Evolutionary conservation across 805 yeast genomes (phyloP).

Genomic region (Pichia rugopelliculosa): DNA sequence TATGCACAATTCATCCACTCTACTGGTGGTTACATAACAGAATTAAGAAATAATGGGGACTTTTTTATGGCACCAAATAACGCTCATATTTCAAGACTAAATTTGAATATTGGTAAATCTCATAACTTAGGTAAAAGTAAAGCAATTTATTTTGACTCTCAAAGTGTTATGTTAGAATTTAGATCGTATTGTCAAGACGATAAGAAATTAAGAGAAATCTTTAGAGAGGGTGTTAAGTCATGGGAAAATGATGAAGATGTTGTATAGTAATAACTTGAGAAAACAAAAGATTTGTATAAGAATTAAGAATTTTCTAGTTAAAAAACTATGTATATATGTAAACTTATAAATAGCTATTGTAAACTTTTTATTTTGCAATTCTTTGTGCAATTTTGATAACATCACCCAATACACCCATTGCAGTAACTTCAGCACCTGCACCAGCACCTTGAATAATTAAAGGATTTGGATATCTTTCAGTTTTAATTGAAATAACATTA

Average conservation of each 20-base stretch:
- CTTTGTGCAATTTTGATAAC: slow-evolving; percentile 88
- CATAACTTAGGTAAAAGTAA: slow-evolving; percentile 18
- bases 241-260: slow-evolving; percentile 32
- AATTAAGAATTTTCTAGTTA: too few species aligned
- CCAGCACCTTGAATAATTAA: slow-evolving; percentile 97
- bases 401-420: slow-evolving; percentile 87
- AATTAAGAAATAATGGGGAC: slow-evolving; percentile 70
- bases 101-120: slow-evolving; percentile 33
- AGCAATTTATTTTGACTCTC: slow-evolving; percentile 51
- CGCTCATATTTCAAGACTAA: slow-evolving; percentile 68
- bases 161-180: slow-evolving; percentile 64
- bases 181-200: slow-evolving; percentile 52
- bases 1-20: slow-evolving; percentile 85
- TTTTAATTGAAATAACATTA: slow-evolving; percentile 85
- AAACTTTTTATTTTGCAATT: slow-evolving; percentile 37
- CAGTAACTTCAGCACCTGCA: slow-evolving; percentile 66
- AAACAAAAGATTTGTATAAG: background rate
- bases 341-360: too few species aligned
- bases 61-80: slow-evolving; percentile 83
- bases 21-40: slow-evolving; percentile 87
- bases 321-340: too few species aligned
- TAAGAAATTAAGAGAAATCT: slow-evolving; percentile 41
- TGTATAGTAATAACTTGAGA: background rate
- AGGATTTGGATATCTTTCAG: slow-evolving; percentile 90
- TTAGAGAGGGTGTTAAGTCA: slow-evolving; percentile 48